Conservation (phyloP, 1,284 basidiomycete genomes). For the Microstroma glucosiphilum region DNA sequence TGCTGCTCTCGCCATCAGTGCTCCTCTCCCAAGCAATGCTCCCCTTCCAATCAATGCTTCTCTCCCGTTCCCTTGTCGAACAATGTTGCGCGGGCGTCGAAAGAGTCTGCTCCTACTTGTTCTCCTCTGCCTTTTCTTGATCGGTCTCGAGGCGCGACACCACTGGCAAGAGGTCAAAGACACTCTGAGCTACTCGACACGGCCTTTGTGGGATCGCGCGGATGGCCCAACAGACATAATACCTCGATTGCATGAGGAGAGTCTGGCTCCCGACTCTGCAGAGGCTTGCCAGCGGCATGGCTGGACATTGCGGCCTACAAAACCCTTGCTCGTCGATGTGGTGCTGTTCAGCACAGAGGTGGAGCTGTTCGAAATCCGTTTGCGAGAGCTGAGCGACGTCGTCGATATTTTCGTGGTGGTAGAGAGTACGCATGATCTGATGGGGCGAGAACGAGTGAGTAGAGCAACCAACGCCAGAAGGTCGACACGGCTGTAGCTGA, state of each 20-base stretch:
- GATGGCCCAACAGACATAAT: conserved; percentile 50
- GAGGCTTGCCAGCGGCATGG: conserved; percentile 58
- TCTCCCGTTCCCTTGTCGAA: too few species aligned
- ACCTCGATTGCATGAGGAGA: conserved; percentile 60
- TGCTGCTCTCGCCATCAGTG: too few species aligned
- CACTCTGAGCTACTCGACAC: conserved; percentile 57
- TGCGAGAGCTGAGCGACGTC: conserved; percentile 61
- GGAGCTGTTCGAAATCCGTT: conserved; percentile 64
- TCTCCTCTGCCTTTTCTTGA: conserved; percentile 10
- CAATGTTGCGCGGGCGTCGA: too few species aligned
- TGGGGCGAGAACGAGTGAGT: conserved; percentile 15
- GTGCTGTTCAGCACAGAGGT: conserved; percentile 57
- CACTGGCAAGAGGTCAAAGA: conserved; percentile 21
- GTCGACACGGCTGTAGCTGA: too few species aligned
- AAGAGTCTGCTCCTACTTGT: conserved; percentile 5
- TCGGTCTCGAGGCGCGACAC: too few species aligned
- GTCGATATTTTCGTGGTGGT: conserved; percentile 65
- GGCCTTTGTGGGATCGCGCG: conserved; percentile 61
- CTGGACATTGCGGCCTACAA: conserved; percentile 51
- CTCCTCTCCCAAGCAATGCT: too few species aligned
- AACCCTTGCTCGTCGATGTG: conserved; percentile 18
- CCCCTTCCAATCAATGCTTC: too few species aligned
- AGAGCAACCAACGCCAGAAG: neutral
- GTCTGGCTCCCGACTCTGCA: conserved; percentile 54
- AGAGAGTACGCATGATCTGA: conserved; percentile 56